phyloP scores from a whole-genome alignment of 108 stramenopile genomes.

The Thalassiosira profunda region DNA sequence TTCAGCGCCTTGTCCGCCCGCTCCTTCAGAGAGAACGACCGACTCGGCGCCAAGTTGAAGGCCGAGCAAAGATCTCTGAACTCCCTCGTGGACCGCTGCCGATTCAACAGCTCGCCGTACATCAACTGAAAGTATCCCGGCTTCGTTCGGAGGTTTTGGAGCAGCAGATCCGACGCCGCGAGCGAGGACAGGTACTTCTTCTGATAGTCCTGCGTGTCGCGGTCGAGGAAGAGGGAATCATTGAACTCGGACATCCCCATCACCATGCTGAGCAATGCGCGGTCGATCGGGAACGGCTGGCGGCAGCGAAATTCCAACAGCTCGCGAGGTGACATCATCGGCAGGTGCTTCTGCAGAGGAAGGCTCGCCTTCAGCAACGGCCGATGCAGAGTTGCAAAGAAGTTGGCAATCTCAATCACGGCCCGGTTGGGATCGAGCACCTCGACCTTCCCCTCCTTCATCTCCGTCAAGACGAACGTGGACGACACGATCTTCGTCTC shows the following conservation, averaged over 20 bases:
- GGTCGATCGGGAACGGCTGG: neutral
- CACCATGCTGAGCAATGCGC: neutral
- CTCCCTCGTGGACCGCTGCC: neutral
- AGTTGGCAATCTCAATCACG: neutral
- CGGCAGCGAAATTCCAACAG: neutral
- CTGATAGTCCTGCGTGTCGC: neutral
- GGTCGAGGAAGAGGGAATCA: neutral
- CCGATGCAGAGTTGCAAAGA: neutral
- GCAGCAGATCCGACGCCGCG: too few relatives aligned
- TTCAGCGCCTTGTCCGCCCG: neutral
- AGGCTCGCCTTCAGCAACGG: neutral
- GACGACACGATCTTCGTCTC: neutral
- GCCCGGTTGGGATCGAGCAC: neutral
- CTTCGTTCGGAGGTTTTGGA: too few relatives aligned
- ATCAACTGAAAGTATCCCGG: constrained; percentile 1
- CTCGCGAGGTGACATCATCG: neutral
- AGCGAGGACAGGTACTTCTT: too few relatives aligned
- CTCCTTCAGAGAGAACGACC: neutral
- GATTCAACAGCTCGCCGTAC: neutral
- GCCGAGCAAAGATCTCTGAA: constrained; percentile 3
- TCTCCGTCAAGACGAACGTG: neutral
- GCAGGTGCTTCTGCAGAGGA: neutral
- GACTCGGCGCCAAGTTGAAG: neutral
- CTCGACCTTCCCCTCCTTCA: neutral
- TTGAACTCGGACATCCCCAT: neutral